Evolutionary conservation across 2,329 filamentous ascomycete species (phyloP), one percentile per base, ranked within the genome.

Genomic region (Aspergillus udagawae): DNA sequence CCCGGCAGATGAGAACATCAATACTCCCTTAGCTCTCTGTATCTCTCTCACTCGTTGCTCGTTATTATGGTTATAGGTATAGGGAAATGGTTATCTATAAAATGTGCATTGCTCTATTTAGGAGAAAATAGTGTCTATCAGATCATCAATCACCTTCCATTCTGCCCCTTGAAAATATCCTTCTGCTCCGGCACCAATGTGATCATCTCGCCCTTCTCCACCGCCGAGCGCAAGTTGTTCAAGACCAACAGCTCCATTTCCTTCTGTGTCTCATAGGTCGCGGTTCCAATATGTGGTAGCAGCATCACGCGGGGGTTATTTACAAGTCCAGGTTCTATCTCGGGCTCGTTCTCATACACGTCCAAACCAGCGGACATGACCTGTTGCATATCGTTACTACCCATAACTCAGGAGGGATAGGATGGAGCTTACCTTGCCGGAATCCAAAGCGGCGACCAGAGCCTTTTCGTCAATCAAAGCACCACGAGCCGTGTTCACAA

Each of bases 131-230:
- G n/a, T 1, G 20, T 47, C 44, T 47, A 23, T 47, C 3, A 10
- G 6, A 27, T 23, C 21, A 7, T 21, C 21, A 47, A 1, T 23
- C 27, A 47, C 8, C 27, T 4, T 6, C 44, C 20, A 17, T 47
- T 27, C 44, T 27, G 21, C 23, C 44, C 44, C 21, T 47, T 27
- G 21, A 47, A 47, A 21, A 21, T n/a, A 45, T 73, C 73, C 67
- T 80, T 83, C 75, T 87, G 85, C 71, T 86, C 84, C 3, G 81
- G 79, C 44, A 87, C 81, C 59, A 82, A 78, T n/a, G 85, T 87
- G 56, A 86, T 71, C 68, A 87, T 70, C 58, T 78, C 78, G 4
- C 82, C 83, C 57, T 81, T 78, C 65, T 85, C 79, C 42, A 87
- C 76, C 5, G 80, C 83, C 32, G 73, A 78, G 65, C 79, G 79